Percentiles rank a stretch among this genome's conserved stretches.
These are phyloP conservation scores for Claviceps spartinae DNA, from an alignment of 2,329 filamentous ascomycete species.

Conservation along the genomic window DNA sequence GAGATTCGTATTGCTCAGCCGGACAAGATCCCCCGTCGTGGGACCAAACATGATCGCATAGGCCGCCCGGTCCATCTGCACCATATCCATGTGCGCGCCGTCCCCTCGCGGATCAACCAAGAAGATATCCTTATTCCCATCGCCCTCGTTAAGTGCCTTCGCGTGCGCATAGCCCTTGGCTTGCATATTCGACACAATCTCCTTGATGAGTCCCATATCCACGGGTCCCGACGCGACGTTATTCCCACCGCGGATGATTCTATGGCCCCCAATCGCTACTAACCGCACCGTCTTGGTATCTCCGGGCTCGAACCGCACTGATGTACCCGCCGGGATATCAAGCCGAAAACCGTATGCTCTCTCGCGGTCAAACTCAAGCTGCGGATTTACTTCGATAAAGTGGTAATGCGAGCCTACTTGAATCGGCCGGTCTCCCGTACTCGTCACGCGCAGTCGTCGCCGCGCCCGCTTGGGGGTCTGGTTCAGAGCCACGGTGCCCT, in stretches of 20 bases:
- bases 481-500: conserved; percentile 56
- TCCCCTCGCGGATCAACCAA: conserved; percentile 31
- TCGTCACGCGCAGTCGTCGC: conserved; percentile 64
- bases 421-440: conserved; percentile 77
- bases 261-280: conserved; percentile 74
- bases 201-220: conserved; percentile 46
- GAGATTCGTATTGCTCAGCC: conserved; percentile 70
- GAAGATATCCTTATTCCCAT: no score
- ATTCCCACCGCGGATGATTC: conserved; percentile 76
- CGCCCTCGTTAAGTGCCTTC: neutral
- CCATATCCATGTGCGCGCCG: conserved; percentile 42
- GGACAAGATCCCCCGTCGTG: conserved; percentile 73
- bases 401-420: conserved; percentile 94
- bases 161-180: conserved; percentile 63
- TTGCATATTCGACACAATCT: conserved; percentile 55
- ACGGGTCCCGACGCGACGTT: conserved; percentile 60
- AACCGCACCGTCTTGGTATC: conserved; percentile 82
- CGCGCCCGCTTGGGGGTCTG: conserved; percentile 58
- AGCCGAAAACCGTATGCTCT: conserved; percentile 74
- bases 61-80: conserved; percentile 60
- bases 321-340: conserved; percentile 84
- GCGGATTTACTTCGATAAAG: conserved; percentile 87
- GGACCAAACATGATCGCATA: conserved; percentile 89
- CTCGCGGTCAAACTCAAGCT: conserved; percentile 74
- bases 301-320: conserved; percentile 85